Conservation (phyloP, 2,329 filamentous ascomycete genomes). For the Lachnellula hyalina region DNA sequence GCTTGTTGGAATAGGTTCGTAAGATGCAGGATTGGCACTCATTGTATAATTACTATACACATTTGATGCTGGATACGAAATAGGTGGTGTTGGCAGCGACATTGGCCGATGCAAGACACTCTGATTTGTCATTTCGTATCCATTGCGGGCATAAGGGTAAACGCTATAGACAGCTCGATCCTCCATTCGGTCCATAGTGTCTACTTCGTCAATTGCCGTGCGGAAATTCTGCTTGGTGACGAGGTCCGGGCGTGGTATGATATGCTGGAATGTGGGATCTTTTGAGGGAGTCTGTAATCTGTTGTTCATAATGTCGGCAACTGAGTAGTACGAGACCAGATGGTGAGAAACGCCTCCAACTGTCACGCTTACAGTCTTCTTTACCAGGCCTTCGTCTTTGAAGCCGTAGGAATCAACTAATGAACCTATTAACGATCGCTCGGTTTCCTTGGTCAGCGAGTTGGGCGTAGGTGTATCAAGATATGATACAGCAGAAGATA, state of each 20-base stretch:
- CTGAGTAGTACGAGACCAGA: constrained; percentile 81
- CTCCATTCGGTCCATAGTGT: constrained; percentile 32
- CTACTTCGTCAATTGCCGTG: constrained; percentile 56
- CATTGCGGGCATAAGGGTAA: constrained; percentile 23
- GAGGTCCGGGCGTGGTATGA: constrained; percentile 53
- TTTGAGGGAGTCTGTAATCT: constrained; percentile 53
- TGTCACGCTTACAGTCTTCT: constrained; percentile 85
- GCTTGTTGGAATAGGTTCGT: constrained; percentile 18
- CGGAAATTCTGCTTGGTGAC: constrained; percentile 62
- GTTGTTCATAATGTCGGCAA: constrained; percentile 65
- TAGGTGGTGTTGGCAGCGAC: constrained; percentile 26
- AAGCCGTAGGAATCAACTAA: constrained; percentile 87
- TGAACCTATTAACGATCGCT: constrained; percentile 60
- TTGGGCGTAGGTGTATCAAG: constrained; percentile 18
- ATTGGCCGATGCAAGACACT: constrained; percentile 25
- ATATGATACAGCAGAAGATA: constrained; percentile 9
- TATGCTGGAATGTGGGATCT: constrained; percentile 43
- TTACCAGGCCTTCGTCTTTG: constrained; percentile 75
- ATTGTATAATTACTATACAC: constrained; percentile 21
- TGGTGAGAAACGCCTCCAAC: constrained; percentile 74
- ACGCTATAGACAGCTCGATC: constrained; percentile 24
- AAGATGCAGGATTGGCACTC: constrained; percentile 11
- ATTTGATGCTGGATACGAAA: constrained; percentile 17
- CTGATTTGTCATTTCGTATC: constrained; percentile 30
- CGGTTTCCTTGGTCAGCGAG: constrained; percentile 27